These are phyloP conservation scores for Colletotrichum sp. DNA, from an alignment of 2,329 filamentous ascomycete species.

Conservation along the genomic window DNA sequence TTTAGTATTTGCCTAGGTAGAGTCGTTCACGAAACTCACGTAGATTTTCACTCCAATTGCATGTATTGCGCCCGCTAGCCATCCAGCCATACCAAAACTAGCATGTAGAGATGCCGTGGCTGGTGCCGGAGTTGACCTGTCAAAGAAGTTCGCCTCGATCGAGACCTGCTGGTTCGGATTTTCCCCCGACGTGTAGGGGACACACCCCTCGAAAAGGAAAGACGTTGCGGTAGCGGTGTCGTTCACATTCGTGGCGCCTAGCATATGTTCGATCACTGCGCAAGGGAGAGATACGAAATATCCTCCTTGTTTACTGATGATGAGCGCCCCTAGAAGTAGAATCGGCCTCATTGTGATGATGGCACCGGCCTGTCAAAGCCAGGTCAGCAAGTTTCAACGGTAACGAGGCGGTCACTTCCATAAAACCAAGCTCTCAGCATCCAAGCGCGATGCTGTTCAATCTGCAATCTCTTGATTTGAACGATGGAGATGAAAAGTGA, in stretches of 20 bases:
- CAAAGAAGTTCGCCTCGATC: conserved; percentile 34
- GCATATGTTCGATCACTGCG: conserved; percentile 49
- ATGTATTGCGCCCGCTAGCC: conserved; percentile 58
- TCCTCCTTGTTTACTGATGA: conserved; percentile 34
- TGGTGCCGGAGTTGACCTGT: conserved; percentile 27
- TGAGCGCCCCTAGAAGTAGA: conserved; percentile 42
- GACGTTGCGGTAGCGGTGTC: conserved; percentile 26
- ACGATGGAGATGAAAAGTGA: conserved; percentile 50
- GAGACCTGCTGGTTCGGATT: conserved; percentile 10
- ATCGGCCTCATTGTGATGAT: conserved; percentile 59
- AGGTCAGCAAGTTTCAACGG: background rate
- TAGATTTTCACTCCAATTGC: conserved; percentile 52
- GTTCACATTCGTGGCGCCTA: conserved; percentile 23
- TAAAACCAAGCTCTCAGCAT: conserved; percentile 62
- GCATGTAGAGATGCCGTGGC: conserved; percentile 47
- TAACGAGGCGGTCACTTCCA: conserved; percentile 27
- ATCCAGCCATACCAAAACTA: conserved; percentile 56
- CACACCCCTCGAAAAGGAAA: conserved; percentile 49
- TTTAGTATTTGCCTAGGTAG: background rate
- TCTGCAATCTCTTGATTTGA: conserved; percentile 62
- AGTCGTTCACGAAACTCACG: conserved; percentile 29
- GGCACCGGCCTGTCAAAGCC: conserved; percentile 40
- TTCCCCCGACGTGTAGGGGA: conserved; percentile 33
- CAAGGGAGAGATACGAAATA: conserved; percentile 43
- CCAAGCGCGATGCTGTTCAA: conserved; percentile 66